A percentile compares a stretch with the other conserved stretches of the same genome.
Evolutionary conservation across 2,329 filamentous ascomycete genomes (phyloP).

Genomic region (Coniochaeta sp.): DNA sequence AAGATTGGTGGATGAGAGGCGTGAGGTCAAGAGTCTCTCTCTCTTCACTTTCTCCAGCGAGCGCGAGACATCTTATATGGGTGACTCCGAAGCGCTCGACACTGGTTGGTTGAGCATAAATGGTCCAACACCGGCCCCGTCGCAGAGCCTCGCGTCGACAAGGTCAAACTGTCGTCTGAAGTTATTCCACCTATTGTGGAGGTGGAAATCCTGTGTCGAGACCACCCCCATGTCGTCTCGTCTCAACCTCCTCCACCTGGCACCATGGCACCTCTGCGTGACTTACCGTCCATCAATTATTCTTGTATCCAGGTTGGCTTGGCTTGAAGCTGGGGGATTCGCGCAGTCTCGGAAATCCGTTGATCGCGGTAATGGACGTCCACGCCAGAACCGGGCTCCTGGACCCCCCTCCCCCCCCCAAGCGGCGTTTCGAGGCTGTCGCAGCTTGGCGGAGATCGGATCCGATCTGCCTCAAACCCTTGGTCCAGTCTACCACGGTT

Average conservation of each 20-base stretch:
- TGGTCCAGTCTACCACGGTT: neutral
- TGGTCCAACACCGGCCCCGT: neutral
- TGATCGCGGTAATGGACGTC: neutral
- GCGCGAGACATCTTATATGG: neutral
- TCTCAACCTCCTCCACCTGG: no score
- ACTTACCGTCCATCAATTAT: neutral
- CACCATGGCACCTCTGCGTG: neutral
- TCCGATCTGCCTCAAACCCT: conserved; percentile 7
- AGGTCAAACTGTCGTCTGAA: neutral
- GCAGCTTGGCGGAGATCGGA: conserved; percentile 7
- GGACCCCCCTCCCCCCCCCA: neutral
- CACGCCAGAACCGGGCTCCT: neutral
- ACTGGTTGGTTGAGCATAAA: neutral
- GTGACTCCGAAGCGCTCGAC: neutral
- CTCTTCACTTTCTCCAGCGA: neutral
- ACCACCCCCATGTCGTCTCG: neutral
- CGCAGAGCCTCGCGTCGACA: neutral
- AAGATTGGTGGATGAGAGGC: neutral
- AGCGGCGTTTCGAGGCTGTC: conserved; percentile 9
- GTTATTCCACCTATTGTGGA: neutral
- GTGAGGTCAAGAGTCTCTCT: neutral
- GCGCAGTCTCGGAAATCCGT: neutral
- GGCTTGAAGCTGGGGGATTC: neutral
- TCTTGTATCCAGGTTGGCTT: neutral
- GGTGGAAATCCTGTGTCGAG: neutral